Evolutionary conservation across 2,329 filamentous ascomycete species (phyloP), one percentile per base, ranked within the genome.

Genomic region (Penicillium polonicum): DNA sequence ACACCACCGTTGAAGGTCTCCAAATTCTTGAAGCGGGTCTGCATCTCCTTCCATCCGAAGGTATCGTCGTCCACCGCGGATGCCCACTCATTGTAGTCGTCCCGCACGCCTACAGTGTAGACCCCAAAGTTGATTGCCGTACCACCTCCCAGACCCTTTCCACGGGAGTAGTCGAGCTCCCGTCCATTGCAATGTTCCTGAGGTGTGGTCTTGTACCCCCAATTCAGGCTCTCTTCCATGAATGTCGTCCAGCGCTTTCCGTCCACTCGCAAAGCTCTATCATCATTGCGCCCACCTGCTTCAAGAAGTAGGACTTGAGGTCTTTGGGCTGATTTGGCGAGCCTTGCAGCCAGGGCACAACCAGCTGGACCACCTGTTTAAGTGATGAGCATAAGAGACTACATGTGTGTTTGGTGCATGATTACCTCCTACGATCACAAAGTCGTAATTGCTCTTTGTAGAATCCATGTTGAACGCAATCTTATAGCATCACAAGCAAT

Each of bases 11-110:
- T 77, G 62, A 83, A 86, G 0, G 72, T 79, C 67, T 87, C 85
- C 19, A 88, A 74, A 17, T 68, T 71, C 60, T 82, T 82, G 64
- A 81, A 83, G 0, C 81, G 76, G 3, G 70, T 58, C 56, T 83
- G 77, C 29, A 84, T 82, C 43, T 77, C 73, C 2, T 80, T 71
- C 85, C 85, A 89, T 2, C 65, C 61, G 69, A 81, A 89, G 0
- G 72, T 67, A 5, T 84, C 78, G 61, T 89, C 85, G 0, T 72
- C 83, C 0, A 84, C 80, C 2, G 81, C 60, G 0, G 76, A 72
- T 1, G 84, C 84, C 84, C 85, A 88, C 52, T 83, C 78, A 29
- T 88, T 79, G 59, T 85, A 88, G 61, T 89, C 86, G 51, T 84
- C 83, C 1, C 76, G 73, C 2, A 83, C 79, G 3, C 87, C 86